Evolutionary conservation across 2,329 filamentous ascomycete genomes (phyloP).

Genomic region (Harringtonia aguacate): DNA sequence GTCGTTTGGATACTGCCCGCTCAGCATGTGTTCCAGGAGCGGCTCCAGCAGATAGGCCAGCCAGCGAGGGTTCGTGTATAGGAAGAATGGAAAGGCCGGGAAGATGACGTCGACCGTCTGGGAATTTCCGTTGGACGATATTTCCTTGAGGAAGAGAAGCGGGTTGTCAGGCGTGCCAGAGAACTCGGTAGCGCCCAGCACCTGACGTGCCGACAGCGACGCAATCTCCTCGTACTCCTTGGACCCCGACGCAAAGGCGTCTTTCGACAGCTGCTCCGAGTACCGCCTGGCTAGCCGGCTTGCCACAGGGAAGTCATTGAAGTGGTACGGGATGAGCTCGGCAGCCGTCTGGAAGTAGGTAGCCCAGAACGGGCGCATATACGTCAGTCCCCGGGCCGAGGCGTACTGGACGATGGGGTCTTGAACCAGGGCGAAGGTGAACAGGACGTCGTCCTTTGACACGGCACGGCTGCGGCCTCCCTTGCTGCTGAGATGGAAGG

Average conservation of each 20-base stretch:
- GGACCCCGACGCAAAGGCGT: conserved; percentile 64
- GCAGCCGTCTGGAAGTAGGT: conserved; percentile 56
- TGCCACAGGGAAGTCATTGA: conserved; percentile 57
- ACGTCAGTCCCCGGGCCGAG: conserved; percentile 61
- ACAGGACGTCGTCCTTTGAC: conserved; percentile 47
- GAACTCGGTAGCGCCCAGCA: conserved; percentile 67
- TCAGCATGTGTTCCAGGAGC: conserved; percentile 67
- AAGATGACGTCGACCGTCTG: conserved; percentile 83
- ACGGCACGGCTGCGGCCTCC: neutral
- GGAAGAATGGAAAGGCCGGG: conserved; percentile 72
- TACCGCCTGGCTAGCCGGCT: conserved; percentile 56
- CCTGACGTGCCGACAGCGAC: conserved; percentile 68
- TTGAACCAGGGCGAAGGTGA: conserved; percentile 67
- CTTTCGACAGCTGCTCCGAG: conserved; percentile 55
- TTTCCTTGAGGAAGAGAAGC: conserved; percentile 72
- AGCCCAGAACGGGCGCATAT: conserved; percentile 70
- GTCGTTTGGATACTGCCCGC: conserved; percentile 70
- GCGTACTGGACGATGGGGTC: conserved; percentile 71
- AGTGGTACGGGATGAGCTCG: conserved; percentile 61
- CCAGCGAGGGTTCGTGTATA: conserved; percentile 75
- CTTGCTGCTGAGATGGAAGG: conserved; percentile 34
- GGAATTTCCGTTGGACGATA: conserved; percentile 72
- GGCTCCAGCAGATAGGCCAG: conserved; percentile 68
- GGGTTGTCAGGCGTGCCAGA: conserved; percentile 59
- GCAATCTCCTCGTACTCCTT: conserved; percentile 67